These are phyloP conservation scores for Suaeda aralocaspica DNA, from an alignment of 148 eudicot genomes.

Conservation along the genomic window DNA sequence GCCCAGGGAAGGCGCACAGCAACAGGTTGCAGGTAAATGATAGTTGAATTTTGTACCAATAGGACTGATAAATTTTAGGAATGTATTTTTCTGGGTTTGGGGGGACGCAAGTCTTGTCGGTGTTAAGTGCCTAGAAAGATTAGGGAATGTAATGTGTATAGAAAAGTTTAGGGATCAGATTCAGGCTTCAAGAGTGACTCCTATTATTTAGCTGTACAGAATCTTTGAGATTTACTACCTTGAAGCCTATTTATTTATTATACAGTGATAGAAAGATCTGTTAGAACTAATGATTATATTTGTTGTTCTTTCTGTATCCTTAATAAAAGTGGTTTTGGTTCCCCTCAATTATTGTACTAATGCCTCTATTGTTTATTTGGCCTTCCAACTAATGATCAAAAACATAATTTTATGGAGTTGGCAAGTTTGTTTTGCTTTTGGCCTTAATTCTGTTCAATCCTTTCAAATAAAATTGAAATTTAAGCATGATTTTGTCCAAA, in stretches of 20 bases:
- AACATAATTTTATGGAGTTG: too few relatives aligned
- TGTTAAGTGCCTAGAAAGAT: conserved; percentile 21
- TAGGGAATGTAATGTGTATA: conserved; percentile 22
- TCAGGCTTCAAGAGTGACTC: not conserved
- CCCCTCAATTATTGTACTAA: not conserved
- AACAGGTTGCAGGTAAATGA: not conserved
- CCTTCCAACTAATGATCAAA: too few relatives aligned
- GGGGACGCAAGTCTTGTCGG: conserved; percentile 28
- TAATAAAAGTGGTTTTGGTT: conserved; percentile 8
- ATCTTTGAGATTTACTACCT: conserved; percentile 19
- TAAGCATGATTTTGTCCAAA: too few relatives aligned
- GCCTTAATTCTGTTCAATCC: too few relatives aligned
- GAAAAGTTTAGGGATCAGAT: conserved; percentile 20
- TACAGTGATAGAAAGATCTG: conserved; percentile 16
- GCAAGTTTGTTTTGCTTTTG: too few relatives aligned
- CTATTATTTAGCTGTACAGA: conserved; percentile 28
- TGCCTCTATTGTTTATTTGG: not conserved
- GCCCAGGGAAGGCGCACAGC: too few relatives aligned
- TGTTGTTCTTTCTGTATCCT: not conserved
- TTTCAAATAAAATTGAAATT: too few relatives aligned
- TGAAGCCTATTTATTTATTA: conserved; percentile 22
- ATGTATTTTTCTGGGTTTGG: conserved; percentile 14
- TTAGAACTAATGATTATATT: conserved; percentile 18
- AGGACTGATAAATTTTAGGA: conserved; percentile 16
- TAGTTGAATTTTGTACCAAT: conserved; percentile 16